phyloP scores from a whole-genome alignment of 2,329 filamentous ascomycete species.

The Aschersonia sp. region DNA sequence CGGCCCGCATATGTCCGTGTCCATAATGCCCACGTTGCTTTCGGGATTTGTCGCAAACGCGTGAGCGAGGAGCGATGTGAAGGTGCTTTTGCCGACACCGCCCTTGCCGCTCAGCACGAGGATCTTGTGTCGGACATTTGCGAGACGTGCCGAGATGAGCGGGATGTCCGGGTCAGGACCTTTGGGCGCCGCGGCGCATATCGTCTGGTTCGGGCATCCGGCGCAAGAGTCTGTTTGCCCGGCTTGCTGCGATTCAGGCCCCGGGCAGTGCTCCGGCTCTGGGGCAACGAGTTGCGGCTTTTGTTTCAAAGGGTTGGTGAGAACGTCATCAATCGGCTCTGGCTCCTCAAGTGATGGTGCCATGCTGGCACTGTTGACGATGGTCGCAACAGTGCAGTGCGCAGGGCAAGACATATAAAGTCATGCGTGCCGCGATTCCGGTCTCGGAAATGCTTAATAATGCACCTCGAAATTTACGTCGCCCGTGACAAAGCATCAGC shows the following conservation, averaged over 20 bases:
- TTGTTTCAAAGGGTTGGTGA: constrained; percentile 61
- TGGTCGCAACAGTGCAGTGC: not conserved
- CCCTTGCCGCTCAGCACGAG: constrained; percentile 89
- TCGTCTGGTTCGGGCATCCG: constrained; percentile 88
- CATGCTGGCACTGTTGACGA: constrained; percentile 33
- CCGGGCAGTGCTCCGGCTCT: constrained; percentile 93
- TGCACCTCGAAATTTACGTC: not conserved
- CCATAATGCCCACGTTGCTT: constrained; percentile 82
- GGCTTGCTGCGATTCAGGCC: constrained; percentile 63
- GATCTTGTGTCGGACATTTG: constrained; percentile 78
- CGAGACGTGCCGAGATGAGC: constrained; percentile 69
- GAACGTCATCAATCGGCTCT: constrained; percentile 49
- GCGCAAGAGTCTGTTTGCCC: constrained; percentile 71
- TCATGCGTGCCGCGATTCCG: not conserved
- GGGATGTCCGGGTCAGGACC: constrained; percentile 91
- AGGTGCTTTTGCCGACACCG: constrained; percentile 91
- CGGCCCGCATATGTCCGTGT: constrained; percentile 93
- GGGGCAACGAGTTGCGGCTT: constrained; percentile 81
- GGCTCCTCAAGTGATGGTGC: constrained; percentile 68
- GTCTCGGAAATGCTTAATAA: constrained; percentile 8
- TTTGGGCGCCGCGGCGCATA: constrained; percentile 88
- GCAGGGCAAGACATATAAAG: not conserved
- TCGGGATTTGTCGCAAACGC: constrained; percentile 73
- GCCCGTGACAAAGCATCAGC: too few species aligned
- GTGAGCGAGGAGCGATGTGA: constrained; percentile 75